These are phyloP conservation scores for Botrytis cinerea DNA, from an alignment of 2,329 filamentous ascomycete genomes.

Conservation along the genomic window DNA sequence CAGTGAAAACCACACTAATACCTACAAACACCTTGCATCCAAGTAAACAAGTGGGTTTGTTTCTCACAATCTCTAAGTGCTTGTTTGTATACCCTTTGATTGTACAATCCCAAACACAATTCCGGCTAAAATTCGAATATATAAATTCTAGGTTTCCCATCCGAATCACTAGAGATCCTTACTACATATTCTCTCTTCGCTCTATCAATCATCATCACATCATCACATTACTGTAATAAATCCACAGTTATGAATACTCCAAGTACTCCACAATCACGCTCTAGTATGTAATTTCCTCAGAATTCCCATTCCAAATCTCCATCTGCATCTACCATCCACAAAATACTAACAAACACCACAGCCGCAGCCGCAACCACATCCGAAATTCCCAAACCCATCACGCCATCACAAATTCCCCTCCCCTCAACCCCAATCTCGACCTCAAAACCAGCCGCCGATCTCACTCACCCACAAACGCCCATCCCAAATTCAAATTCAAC, in stretches of 20 bases:
- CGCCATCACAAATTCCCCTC: not conserved
- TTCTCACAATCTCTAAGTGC: not conserved
- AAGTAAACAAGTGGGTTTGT: not conserved
- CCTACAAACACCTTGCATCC: not conserved
- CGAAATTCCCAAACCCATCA: rapidly evolving
- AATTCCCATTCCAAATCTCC: not conserved
- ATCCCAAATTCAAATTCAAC: not conserved
- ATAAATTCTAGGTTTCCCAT: rapidly evolving
- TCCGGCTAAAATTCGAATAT: not conserved
- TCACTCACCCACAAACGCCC: not conserved
- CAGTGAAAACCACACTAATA: not conserved
- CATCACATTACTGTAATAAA: not conserved
- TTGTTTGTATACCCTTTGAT: not conserved
- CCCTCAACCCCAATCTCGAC: not conserved
- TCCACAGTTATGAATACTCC: not conserved
- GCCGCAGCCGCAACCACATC: no score
- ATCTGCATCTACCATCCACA: rapidly evolving
- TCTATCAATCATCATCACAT: not conserved
- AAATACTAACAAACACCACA: not conserved
- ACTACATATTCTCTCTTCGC: not conserved
- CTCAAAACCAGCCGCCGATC: no score
- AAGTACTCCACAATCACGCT: not conserved
- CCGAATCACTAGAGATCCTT: not conserved
- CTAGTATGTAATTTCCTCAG: not conserved
- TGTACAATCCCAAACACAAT: not conserved